These are phyloP conservation scores for Phyllosticta citriasiana DNA, from an alignment of 2,329 filamentous ascomycete species.

Conservation along the genomic window DNA sequence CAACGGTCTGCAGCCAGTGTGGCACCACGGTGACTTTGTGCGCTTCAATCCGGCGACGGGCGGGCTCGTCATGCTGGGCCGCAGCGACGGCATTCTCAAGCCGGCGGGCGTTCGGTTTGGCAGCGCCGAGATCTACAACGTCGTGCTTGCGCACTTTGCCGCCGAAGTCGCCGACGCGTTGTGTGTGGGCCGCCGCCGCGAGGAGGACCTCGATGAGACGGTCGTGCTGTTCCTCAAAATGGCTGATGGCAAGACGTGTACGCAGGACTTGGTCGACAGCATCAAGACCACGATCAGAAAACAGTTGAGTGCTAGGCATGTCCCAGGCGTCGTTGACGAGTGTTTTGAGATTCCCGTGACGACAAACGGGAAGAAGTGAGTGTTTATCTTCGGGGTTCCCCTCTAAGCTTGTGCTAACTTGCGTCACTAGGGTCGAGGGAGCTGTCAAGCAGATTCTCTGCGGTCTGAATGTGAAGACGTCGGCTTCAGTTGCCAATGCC, in stretches of 20 bases:
- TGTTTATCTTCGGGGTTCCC: constrained; percentile 14
- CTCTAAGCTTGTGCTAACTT: neutral
- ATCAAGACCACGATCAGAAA: constrained; percentile 62
- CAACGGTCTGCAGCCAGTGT: constrained; percentile 41
- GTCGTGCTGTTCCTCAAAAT: constrained; percentile 85
- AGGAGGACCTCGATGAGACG: constrained; percentile 68
- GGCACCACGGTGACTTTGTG: constrained; percentile 95
- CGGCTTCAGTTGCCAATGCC: constrained; percentile 86
- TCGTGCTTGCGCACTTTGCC: constrained; percentile 76
- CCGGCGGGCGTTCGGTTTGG: constrained; percentile 87
- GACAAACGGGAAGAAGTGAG: constrained; percentile 88
- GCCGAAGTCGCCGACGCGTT: constrained; percentile 73
- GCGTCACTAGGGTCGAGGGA: constrained; percentile 64
- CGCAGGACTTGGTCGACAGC: constrained; percentile 45
- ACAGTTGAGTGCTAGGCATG: constrained; percentile 81
- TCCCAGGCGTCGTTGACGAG: constrained; percentile 72
- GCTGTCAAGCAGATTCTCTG: constrained; percentile 94
- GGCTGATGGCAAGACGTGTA: constrained; percentile 46
- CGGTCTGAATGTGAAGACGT: constrained; percentile 75
- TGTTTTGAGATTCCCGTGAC: constrained; percentile 85
- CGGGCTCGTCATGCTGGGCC: constrained; percentile 80
- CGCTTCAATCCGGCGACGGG: constrained; percentile 59
- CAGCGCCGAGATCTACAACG: constrained; percentile 90
- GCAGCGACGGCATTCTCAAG: constrained; percentile 88
- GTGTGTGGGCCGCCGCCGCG: constrained; percentile 68